Evolutionary conservation across 805 yeast genomes (phyloP).

Genomic region (Sugiyamaella floridensis): DNA sequence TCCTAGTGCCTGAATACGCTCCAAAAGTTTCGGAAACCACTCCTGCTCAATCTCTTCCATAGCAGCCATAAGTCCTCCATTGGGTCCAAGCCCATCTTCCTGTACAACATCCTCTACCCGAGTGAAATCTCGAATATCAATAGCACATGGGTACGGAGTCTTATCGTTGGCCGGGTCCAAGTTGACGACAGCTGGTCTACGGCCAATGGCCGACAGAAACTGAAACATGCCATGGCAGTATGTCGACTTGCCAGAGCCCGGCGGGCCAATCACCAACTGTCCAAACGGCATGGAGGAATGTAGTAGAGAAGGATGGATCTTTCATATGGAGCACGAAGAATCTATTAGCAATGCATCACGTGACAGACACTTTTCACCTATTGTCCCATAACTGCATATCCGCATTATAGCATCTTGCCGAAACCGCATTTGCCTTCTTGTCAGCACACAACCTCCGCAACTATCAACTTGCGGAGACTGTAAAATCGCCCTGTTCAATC

Average conservation of each 20-base stretch:
- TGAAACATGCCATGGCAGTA: slow-evolving; percentile 89
- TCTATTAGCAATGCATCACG: neutral
- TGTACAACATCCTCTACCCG: slow-evolving; percentile 75
- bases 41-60: slow-evolving; percentile 62
- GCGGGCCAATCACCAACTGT: slow-evolving; percentile 94
- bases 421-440: no score
- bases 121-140: slow-evolving; percentile 73
- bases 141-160: slow-evolving; percentile 60
- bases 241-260: slow-evolving; percentile 96
- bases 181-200: slow-evolving; percentile 77
- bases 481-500: neutral
- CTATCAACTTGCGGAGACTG: neutral
- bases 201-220: slow-evolving; percentile 88
- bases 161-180: slow-evolving; percentile 88
- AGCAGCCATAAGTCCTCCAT: slow-evolving; percentile 88
- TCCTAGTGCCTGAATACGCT: slow-evolving; percentile 50
- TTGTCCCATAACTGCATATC: no score
- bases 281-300: slow-evolving; percentile 42
- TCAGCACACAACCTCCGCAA: no score
- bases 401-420: no score
- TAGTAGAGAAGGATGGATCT: neutral
- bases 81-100: slow-evolving; percentile 66
- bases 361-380: neutral
- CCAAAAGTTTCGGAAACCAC: slow-evolving; percentile 37
- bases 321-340: neutral